These are phyloP conservation scores for Vanrija humicola DNA, from an alignment of 1,284 basidiomycete genomes.

Conservation along the genomic window DNA sequence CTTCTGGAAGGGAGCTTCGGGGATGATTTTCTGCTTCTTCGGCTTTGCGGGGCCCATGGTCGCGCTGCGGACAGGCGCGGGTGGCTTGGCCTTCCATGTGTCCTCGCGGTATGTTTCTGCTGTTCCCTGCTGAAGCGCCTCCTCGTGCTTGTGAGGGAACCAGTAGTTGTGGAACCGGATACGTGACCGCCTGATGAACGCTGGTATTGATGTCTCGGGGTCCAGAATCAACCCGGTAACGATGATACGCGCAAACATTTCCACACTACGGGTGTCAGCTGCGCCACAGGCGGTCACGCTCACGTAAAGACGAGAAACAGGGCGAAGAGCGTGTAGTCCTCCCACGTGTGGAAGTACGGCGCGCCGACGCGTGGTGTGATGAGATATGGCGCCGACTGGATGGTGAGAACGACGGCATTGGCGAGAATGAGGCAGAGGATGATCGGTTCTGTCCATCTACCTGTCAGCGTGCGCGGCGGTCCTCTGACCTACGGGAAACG, in stretches of 20 bases:
- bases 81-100: neutral
- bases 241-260: slow-evolving; percentile 82
- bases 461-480: slow-evolving; percentile 7
- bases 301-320: slow-evolving; percentile 85
- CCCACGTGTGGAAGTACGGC: slow-evolving; percentile 84
- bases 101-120: neutral
- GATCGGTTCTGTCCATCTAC: slow-evolving; percentile 78
- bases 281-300: slow-evolving; percentile 43
- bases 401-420: slow-evolving; percentile 76
- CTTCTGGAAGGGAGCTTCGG: slow-evolving; percentile 52
- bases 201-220: slow-evolving; percentile 62
- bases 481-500: slow-evolving; percentile 59
- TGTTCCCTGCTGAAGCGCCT: neutral
- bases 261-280: slow-evolving; percentile 56
- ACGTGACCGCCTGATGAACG: slow-evolving; percentile 23
- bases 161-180: slow-evolving; percentile 50
- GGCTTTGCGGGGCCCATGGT: neutral
- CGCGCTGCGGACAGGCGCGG: too few relatives aligned
- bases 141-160: neutral
- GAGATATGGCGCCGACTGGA: slow-evolving; percentile 63
- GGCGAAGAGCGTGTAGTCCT: slow-evolving; percentile 76
- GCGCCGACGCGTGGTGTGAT: slow-evolving; percentile 51
- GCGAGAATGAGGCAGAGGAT: slow-evolving; percentile 79
- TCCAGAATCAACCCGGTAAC: slow-evolving; percentile 89
- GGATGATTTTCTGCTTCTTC: slow-evolving; percentile 13